Base-by-base conservation (phyloP, 2,329 filamentous ascomycete genomes). In the Curvularia lunata region DNA sequence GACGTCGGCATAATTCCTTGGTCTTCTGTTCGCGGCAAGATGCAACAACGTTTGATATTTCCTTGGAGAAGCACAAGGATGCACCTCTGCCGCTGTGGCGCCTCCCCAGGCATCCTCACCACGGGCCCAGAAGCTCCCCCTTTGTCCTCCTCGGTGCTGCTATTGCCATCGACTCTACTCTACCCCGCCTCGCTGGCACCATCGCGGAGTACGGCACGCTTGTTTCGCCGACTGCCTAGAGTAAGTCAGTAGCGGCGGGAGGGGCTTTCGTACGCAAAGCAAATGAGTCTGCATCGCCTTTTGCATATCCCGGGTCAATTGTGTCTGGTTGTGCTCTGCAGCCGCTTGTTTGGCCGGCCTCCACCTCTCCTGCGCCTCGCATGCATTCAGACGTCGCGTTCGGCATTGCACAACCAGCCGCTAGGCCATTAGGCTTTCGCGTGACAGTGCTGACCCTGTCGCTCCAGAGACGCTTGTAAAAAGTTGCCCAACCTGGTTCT, bases 161-260 rank as follows among this genome's bases (percentile, higher is more conserved):
- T 56, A 43, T 48, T 48, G 37, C 49, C 51, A 28, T 54, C 46
- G 38, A 38, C 60, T 58, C 56, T 58, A 59, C 62, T 9, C 62
- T 52, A 58, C 62, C 53, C 56, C 52, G 43, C 47, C 47, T 47
- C 54, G 42, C 37, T 50, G 47, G 32, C 58, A 53, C 51, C 61
- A 65, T 61, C 57, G 48, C 68, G 67, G 69, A 56, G 57, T 21
- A 54, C 69, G 70, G 70, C 57, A 32, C 13, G 56, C 59, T 45
- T 40, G 64, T 69, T 70, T 72, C 68, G 58, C 70, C 69, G 67
- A 72, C 59, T 19, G 52, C 56, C 50, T 60, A 32, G 61, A 50
- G 45, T 62, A 51, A 37, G 54, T 53, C 54, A 48, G 50, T 48
- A 57, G 54, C 52, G 48, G 42, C 37, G 49, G 49, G 48, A 46